Evolutionary conservation across 2,329 filamentous ascomycete genomes (phyloP).

Genomic region (Colletotrichum sublineola): DNA sequence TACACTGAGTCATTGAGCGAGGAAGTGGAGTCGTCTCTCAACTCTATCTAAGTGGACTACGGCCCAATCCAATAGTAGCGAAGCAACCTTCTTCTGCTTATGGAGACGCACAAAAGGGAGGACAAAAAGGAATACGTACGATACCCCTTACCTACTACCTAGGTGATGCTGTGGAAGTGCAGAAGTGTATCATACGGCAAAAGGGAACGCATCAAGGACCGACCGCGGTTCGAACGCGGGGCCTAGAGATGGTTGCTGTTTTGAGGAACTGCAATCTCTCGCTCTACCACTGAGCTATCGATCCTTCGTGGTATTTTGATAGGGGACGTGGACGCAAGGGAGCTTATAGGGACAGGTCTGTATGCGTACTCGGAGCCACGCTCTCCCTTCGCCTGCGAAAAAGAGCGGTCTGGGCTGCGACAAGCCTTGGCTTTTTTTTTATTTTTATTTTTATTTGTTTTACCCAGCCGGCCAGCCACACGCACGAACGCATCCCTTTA

Average conservation of each 20-base stretch:
- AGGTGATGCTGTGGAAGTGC: no score
- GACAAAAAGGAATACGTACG: no score
- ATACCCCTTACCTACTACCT: no score
- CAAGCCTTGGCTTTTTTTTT: neutral
- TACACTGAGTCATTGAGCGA: neutral
- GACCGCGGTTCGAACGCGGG: slow-evolving; percentile 37
- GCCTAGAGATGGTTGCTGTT: slow-evolving; percentile 26
- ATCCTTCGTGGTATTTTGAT: slow-evolving; percentile 8
- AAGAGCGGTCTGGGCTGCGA: neutral
- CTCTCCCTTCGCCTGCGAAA: neutral
- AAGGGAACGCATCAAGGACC: neutral
- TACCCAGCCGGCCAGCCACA: no score
- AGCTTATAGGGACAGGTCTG: neutral
- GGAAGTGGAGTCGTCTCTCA: neutral
- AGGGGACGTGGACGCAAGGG: rapidly evolving
- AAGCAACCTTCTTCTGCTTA: neutral
- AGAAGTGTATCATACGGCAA: no score
- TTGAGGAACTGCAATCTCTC: slow-evolving; percentile 28
- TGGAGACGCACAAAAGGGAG: slow-evolving; percentile 19
- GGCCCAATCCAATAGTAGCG: neutral
- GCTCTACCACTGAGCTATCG: slow-evolving; percentile 40
- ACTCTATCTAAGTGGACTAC: slow-evolving; percentile 10
- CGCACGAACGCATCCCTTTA: neutral
- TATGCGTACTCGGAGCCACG: neutral
- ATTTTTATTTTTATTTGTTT: no score